A percentile compares a stretch with the other conserved stretches of the same genome.
Conservation (phyloP, 1,139 yeast genomes). For the Yamadazyma blattariae region DNA sequence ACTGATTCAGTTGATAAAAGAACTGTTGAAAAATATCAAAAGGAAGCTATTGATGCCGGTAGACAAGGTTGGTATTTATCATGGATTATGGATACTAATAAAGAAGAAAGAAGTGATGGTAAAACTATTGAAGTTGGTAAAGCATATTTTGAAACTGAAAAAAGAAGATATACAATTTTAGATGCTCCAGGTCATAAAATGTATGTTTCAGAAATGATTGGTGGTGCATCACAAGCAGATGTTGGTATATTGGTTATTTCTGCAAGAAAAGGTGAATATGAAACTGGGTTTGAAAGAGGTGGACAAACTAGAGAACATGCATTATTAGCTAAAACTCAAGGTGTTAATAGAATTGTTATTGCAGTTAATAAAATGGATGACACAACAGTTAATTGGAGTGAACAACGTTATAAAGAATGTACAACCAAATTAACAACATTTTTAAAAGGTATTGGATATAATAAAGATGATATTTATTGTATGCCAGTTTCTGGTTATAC, state of each 20-base stretch:
- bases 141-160: conserved; percentile 95
- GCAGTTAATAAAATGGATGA: conserved; percentile 99
- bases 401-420: conserved; percentile 96
- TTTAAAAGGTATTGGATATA: conserved; percentile 88
- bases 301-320: conserved; percentile 99
- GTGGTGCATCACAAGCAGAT: conserved; percentile 99
- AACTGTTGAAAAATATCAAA: conserved; percentile 97
- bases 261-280: conserved; percentile 99
- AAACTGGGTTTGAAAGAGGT: conserved; percentile 98
- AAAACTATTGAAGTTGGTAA: conserved; percentile 99
- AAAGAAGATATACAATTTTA: conserved; percentile 93
- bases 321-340: conserved; percentile 94
- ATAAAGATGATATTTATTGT: conserved; percentile 76
- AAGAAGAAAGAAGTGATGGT: conserved; percentile 98
- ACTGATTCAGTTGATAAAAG: conserved; percentile 98
- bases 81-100: conserved; percentile 99
- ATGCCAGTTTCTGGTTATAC: conserved; percentile 99
- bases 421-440: conserved; percentile 72
- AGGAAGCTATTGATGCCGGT: conserved; percentile 99
- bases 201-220: conserved; percentile 98
- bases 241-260: conserved; percentile 95
- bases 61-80: conserved; percentile 99
- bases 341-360: conserved; percentile 89
- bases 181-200: conserved; percentile 99
- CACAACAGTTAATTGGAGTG: conserved; percentile 92